Percentiles rank a stretch among this genome's conserved stretches.
Conservation (phyloP, 2,329 filamentous ascomycete genomes). For the Plenodomus biglobosus region DNA sequence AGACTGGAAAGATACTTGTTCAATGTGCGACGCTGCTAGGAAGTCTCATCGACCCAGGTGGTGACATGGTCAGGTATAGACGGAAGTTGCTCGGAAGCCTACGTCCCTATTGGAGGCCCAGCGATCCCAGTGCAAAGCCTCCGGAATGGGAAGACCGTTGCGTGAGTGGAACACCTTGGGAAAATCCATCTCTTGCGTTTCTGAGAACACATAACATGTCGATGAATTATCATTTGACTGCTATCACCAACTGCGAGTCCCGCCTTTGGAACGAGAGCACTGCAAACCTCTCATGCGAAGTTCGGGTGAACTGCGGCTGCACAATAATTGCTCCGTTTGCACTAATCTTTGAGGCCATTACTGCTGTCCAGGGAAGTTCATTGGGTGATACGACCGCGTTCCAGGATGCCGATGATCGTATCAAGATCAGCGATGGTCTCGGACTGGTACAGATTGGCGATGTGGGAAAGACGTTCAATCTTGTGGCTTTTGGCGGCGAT, state of each 20-base stretch:
- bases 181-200: neutral
- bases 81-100: slow-evolving; percentile 1
- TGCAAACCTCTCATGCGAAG: slow-evolving; percentile 5
- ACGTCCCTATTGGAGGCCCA: slow-evolving; percentile 3
- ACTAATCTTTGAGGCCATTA: slow-evolving; percentile 8
- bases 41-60: slow-evolving; percentile 4
- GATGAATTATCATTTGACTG: slow-evolving; percentile 5
- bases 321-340: slow-evolving; percentile 4
- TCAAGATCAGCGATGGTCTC: slow-evolving; percentile 3
- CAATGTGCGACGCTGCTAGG: slow-evolving; percentile 4
- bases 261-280: slow-evolving; percentile 3
- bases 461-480: slow-evolving; percentile 4
- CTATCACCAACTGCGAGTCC: slow-evolving; percentile 2
- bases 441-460: slow-evolving; percentile 5
- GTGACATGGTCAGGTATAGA: slow-evolving; percentile 1
- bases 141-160: slow-evolving; percentile 4
- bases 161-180: slow-evolving; percentile 6
- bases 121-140: slow-evolving; percentile 6
- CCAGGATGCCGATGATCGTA: neutral
- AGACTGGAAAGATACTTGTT: slow-evolving; percentile 8
- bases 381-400: neutral
- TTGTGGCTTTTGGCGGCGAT: slow-evolving; percentile 1
- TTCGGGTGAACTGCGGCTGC: slow-evolving; percentile 5
- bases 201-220: slow-evolving; percentile 6
- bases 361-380: slow-evolving; percentile 4